These are phyloP conservation scores for Aureobasidium sp. DNA, from an alignment of 2,329 filamentous ascomycete genomes.

Conservation along the genomic window DNA sequence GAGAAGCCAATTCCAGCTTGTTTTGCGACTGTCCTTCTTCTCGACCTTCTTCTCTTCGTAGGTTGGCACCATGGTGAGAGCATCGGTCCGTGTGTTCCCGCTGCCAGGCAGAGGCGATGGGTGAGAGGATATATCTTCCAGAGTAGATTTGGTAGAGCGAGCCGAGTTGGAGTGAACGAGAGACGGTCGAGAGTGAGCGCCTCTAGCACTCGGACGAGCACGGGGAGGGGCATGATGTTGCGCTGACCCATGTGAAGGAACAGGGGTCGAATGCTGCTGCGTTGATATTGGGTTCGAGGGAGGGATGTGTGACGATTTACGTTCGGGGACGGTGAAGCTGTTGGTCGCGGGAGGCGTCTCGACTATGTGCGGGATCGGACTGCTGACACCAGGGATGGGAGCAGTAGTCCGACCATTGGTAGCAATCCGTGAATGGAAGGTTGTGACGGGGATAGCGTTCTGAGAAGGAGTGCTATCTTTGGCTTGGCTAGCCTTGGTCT, in stretches of 20 bases:
- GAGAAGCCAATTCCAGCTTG: conserved; percentile 79
- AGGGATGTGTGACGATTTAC: conserved; percentile 42
- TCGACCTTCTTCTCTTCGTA: conserved; percentile 65
- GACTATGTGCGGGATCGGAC: conserved; percentile 52
- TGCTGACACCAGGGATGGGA: conserved; percentile 41
- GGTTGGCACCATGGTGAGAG: conserved; percentile 73
- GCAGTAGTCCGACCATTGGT: conserved; percentile 52
- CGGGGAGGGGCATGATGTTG: conserved; percentile 1
- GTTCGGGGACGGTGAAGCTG: conserved; percentile 41
- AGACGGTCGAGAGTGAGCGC: conserved; percentile 24
- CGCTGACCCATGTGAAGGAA: conserved; percentile 26
- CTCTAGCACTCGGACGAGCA: conserved; percentile 25
- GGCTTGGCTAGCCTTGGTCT: neutral
- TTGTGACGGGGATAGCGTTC: conserved; percentile 31
- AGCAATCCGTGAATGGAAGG: conserved; percentile 50
- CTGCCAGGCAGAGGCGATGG: conserved; percentile 65
- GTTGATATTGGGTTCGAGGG: neutral
- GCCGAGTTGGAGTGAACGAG: conserved; percentile 33
- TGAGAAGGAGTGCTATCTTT: conserved; percentile 15
- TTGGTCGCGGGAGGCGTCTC: conserved; percentile 49
- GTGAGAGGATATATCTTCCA: conserved; percentile 59
- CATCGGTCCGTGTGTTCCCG: conserved; percentile 62
- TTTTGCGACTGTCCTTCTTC: conserved; percentile 66
- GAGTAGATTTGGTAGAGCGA: conserved; percentile 30
- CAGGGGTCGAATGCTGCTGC: neutral